Base-by-base conservation (phyloP, 345 rosid species). In the Acer saccharum region DNA sequence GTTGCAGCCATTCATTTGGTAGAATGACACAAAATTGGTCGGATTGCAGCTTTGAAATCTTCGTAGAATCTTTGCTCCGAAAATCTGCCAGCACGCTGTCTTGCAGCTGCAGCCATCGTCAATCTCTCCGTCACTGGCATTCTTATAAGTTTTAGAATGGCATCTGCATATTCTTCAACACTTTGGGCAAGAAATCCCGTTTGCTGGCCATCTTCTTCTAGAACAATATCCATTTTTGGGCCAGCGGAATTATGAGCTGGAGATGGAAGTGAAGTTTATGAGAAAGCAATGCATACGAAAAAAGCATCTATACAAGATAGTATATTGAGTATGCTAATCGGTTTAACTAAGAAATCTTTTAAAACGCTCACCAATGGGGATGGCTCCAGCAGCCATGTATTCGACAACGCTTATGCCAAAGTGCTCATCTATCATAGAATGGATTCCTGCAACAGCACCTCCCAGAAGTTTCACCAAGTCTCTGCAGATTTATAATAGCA, bases 161-260 rank as follows among this genome's bases (percentile, higher is more conserved):
- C 98, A 68, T 89, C 89, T 0, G 94, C 92, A 73, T 89, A 91
- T 74, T 94, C 97, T 78, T 89, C 95, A 2, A 85, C 84, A 1
- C 43, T 88, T 80, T 88, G 89, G 9, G 97, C 94, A 71, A 96
- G 99, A 84, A 90, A 91, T 69, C 99, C 98, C 0, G 98, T 92
- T 83, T 84, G 87, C 75, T 86, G 82, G 32, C 97, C 95, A 6
- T 92, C 90, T 87, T 96, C 98, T 82, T 92, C 97, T 69, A 91
- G 79, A 67, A 94, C 95, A 74, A 96, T 92, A 81, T 94, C 98
- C 99, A 96, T 94, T 77, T 89, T 92, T 2, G 98, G 98, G 23
- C 98, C 97, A 52, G 97, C 99, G 4, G 98, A 92, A 80, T 92
- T 90, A 74, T 96, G 94, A 89, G 95, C 98, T 96, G 88, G 78